Percentiles rank a stretch among this genome's conserved stretches.
Conservation (phyloP, 257 asterid genomes). For the Capsicum baccatum region DNA sequence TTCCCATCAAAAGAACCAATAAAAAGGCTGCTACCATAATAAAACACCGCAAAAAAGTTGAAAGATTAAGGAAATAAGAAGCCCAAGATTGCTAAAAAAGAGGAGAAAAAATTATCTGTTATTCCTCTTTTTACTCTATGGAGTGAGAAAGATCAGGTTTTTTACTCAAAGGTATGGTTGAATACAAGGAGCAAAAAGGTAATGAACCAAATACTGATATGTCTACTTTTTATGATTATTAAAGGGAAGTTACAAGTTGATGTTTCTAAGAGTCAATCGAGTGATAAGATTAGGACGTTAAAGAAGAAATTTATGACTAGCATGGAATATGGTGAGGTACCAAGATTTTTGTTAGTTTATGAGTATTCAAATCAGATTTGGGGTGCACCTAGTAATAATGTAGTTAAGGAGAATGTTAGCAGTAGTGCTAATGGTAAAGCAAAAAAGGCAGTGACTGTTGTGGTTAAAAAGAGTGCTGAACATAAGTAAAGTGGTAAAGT, state of each 20-base stretch:
- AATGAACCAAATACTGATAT: conserved; percentile 31
- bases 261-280: conserved; percentile 47
- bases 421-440: too few species aligned
- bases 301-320: conserved; percentile 50
- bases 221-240: conserved; percentile 33
- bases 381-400: background rate
- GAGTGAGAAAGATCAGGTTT: conserved; percentile 59
- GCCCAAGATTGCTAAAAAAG: background rate
- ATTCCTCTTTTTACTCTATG: conserved; percentile 47
- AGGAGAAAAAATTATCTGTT: conserved; percentile 33
- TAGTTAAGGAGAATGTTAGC: conserved; percentile 10
- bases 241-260: conserved; percentile 48
- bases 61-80: too few species aligned
- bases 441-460: too few species aligned
- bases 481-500: too few species aligned
- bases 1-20: too few species aligned
- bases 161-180: conserved; percentile 56
- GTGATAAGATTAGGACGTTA: conserved; percentile 52
- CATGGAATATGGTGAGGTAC: conserved; percentile 47
- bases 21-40: too few species aligned
- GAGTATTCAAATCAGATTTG: conserved; percentile 47
- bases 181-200: conserved; percentile 47
- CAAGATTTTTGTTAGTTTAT: conserved; percentile 36
- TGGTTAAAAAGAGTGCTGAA: too few species aligned
- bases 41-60: too few species aligned